A percentile compares a stretch with the other conserved stretches of the same genome.
Evolutionary conservation across 176 grass and related monocot species (phyloP).

Genomic region (Eremochloa ophiuroides): DNA sequence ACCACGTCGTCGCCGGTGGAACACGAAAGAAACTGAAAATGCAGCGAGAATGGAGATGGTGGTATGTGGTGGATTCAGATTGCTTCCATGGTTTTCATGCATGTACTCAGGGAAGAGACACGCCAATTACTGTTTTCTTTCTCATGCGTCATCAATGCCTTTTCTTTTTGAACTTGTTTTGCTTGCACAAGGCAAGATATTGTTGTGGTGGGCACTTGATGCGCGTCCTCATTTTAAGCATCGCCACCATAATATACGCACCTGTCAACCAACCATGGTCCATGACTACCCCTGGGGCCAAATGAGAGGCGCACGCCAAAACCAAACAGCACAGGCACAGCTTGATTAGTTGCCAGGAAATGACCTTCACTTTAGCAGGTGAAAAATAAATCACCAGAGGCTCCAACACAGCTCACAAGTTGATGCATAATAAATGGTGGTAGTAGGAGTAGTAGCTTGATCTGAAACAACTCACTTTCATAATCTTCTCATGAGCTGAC

Average conservation of each 20-base stretch:
- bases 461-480: neutral
- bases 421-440: neutral
- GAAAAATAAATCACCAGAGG: neutral
- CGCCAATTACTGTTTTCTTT: neutral
- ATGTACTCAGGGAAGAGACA: neutral
- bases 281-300: neutral
- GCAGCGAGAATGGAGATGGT: neutral
- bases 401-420: neutral
- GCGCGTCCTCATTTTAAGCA: neutral
- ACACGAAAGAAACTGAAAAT: no score
- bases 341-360: constrained; percentile 1
- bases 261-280: neutral
- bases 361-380: neutral
- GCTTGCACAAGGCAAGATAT: neutral
- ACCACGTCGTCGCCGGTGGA: neutral
- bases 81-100: constrained; percentile 5
- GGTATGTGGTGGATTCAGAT: neutral
- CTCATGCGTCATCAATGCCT: neutral
- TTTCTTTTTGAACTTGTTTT: neutral
- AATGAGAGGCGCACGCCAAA: neutral
- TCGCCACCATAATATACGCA: neutral
- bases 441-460: neutral
- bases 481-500: constrained; percentile 26
- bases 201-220: neutral
- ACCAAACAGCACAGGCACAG: neutral